Base-by-base conservation (phyloP, 2,329 filamentous ascomycete species). In the Colletotrichum echinochloae region DNA sequence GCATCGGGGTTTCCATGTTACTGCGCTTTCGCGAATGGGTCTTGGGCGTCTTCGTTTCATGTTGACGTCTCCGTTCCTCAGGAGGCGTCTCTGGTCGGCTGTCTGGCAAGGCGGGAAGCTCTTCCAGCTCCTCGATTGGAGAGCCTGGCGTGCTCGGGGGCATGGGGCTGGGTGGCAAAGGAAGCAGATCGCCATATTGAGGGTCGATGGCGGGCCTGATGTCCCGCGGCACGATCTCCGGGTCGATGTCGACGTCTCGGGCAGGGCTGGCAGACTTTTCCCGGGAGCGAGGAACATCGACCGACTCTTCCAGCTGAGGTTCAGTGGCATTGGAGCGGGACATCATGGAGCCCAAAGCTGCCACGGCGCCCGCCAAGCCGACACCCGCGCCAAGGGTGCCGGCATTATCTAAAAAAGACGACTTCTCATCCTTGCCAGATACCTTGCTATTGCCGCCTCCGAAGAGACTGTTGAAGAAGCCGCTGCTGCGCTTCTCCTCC, bases 361-460 rank as follows among this genome's bases (percentile, higher is more conserved):
- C 81, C 73, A 81, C 84, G 78, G 82, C 84, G 80, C 85, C 84
- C 83, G 83, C 85, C 81, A 87, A 78, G 87, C 89, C 89, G 88
- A 83, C 89, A 91, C 89, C 88, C 85, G 86, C 87, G 89, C 89
- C 89, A 88, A 87, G 84, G 86, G 86, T 91, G 86, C 83, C 89
- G 89, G 89, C 87, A 85, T 87, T 89, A 91, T 81, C 89, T 91
- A 91, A 90, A 90, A 91, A 91, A 91, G 88, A 88, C 82, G 86
- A 80, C 79, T 83, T 81, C 72, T 72, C 71, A 51, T 73, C 65
- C 59, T 79, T 79, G 51, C 79, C 76, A 71, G 73, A 67, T 73
- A 72, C 78, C 60, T 81, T 79, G 41, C 74, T 77, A 41, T 79
- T 79, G 64, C 73, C 77, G 68, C 81, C 81, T 71, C 83, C 85